Evolutionary conservation across 805 yeast genomes (phyloP).

Genomic region (Ogataea philodendri): DNA sequence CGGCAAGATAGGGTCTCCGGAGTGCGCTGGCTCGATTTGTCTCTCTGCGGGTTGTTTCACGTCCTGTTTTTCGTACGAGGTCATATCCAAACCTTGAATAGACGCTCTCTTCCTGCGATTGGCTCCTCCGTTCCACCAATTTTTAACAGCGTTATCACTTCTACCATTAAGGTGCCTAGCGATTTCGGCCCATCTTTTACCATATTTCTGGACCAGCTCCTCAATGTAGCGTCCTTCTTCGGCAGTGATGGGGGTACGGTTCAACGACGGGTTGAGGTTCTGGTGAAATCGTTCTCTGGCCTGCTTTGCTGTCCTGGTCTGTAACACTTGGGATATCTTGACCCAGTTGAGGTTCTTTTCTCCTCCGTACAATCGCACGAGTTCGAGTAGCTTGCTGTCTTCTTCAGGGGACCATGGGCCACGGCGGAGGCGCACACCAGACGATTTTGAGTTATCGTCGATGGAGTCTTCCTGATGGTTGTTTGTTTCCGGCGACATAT

Average conservation of each 20-base stretch:
- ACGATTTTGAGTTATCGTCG: conserved; percentile 4
- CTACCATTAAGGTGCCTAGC: conserved; percentile 85
- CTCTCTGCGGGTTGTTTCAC: neutral
- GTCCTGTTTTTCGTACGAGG: conserved; percentile 12
- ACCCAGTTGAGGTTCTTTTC: conserved; percentile 71
- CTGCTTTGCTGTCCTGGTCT: conserved; percentile 84
- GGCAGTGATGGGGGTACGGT: conserved; percentile 75
- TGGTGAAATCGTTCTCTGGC: conserved; percentile 91
- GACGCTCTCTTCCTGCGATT: conserved; percentile 68
- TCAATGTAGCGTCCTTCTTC: conserved; percentile 85
- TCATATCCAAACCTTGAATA: conserved; percentile 24
- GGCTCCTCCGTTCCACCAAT: conserved; percentile 97
- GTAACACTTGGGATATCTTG: conserved; percentile 67
- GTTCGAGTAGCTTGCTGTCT: conserved; percentile 66
- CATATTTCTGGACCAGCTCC: conserved; percentile 71
- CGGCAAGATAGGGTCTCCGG: conserved; percentile 1
- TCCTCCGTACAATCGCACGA: conserved; percentile 71
- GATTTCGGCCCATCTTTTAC: conserved; percentile 92
- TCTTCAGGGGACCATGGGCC: conserved; percentile 94
- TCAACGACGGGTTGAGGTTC: conserved; percentile 80
- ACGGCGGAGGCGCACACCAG: conserved; percentile 40
- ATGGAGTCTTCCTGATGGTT: neutral
- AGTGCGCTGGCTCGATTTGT: neutral
- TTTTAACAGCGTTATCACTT: conserved; percentile 86
- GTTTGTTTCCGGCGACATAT: conserved; percentile 4